Evolutionary conservation across 768 basidiomycete species (phyloP).

Genomic region (Boletus vinaceobasis): DNA sequence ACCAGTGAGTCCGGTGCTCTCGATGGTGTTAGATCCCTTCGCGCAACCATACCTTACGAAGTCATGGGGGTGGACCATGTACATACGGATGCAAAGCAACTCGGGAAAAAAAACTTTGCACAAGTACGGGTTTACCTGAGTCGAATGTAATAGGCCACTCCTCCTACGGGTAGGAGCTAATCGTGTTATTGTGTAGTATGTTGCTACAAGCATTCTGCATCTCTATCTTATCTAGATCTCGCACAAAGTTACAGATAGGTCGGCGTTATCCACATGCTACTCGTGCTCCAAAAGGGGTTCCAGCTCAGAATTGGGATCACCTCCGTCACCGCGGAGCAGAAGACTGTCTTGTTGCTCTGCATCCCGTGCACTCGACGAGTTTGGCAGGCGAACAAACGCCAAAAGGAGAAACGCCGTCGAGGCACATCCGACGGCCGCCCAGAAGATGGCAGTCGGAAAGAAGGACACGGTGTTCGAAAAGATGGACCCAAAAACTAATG

Average conservation of each 20-base stretch:
- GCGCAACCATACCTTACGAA: conserved; percentile 33
- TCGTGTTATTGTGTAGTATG: neutral
- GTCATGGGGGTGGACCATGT: too few species aligned
- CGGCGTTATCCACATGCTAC: neutral
- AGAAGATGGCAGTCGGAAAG: neutral
- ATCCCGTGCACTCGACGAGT: neutral
- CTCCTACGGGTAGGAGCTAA: neutral
- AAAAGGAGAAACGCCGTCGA: neutral
- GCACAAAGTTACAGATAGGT: neutral
- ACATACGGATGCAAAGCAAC: too few species aligned
- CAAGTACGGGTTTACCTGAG: too few species aligned
- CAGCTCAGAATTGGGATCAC: neutral
- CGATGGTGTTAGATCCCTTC: neutral
- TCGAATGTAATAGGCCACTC: too few species aligned
- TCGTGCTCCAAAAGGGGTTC: neutral
- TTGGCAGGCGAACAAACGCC: neutral
- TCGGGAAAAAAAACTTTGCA: too few species aligned
- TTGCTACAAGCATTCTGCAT: neutral
- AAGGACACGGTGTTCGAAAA: neutral
- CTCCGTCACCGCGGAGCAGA: neutral
- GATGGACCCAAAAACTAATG: neutral
- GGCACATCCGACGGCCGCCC: neutral
- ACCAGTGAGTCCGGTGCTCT: neutral
- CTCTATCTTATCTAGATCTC: too few species aligned
- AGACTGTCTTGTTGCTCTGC: neutral